Evolutionary conservation across 2,329 filamentous ascomycete genomes (phyloP), one percentile per base, ranked within the genome.

Genomic region (Alternaria postmessia): DNA sequence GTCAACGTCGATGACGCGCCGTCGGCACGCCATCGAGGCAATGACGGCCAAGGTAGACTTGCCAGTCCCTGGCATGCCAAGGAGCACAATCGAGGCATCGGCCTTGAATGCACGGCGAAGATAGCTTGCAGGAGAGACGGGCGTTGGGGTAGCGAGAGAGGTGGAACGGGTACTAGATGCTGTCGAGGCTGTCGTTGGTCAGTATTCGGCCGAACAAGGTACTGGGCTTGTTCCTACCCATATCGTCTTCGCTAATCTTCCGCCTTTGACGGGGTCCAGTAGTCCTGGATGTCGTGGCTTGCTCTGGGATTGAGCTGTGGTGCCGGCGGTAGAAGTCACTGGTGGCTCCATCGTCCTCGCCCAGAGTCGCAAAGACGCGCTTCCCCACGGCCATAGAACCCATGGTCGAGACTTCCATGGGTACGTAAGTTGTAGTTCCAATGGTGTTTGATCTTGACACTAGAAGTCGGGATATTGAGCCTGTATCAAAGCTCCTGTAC

Each of bases 11-110:
- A 93, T 80, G 3, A 93, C 82, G 54, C 87, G 87, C 41, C 89
- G 84, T 54, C 87, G 86, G 75, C 91, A 88, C 49, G 89, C 89
- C 7, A 88, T 88, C 0, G 90, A 90, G 6, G 90, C 89, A 63
- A 94, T 92, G 48, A 94, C 86, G 14, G 89, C 91, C 11, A 94
- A 81, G 1, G 89, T 92, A 2, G 90, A 90, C 76, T 93, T 93
- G 16, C 91, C 91, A 5, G 89, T 87, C 11, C 91, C 91, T 14
- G 89, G 87, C 57, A 92, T 88, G 2, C 91, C 91, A 22, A 91
- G 85, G 18, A 94, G 82, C 7, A 93, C 85, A 56, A 94, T 87
- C 1, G 91, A 92, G 2, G 89, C 88, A 80, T 91, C 85, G 9
- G 83, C 75, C 8, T 82, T 79, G 70, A 90, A 91, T 18, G 71